Evolutionary conservation across 129 eudicot species (phyloP), one percentile per base, ranked within the genome.

Genomic region (Glebionis coronaria): DNA sequence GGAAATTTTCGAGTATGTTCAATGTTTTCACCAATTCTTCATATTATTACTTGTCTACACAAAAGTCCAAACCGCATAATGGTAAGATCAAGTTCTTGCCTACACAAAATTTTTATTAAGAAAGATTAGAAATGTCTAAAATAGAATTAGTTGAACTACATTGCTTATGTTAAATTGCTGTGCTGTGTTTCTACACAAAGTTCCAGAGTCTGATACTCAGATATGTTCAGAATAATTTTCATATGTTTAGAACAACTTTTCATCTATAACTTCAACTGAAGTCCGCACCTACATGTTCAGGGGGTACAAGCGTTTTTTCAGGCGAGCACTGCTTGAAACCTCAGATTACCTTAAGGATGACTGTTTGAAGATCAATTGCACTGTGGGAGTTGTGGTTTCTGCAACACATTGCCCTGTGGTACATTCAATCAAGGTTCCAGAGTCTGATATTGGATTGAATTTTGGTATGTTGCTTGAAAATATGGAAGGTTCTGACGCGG

Each of bases 351-450:
- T 91, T 13, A 87, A 82, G 78, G 90, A 91, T 67, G 97, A 91
- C 62, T 91, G 97, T 71, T 66, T 91, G 78, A 87, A 77, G 72
- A 82, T 91, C 31, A 83, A 91, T 72, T 91, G 97, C 64, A 91
- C 97, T 54, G 97, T 91, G 25, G 97, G 97, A 57, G 97, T 91
- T 67, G 97, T 91, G 57, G 90, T 83, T 66, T 88, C 97, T 68
- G 87, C 90, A 49, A 77, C 82, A 62, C 90, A 87, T 62, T 81
- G 87, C 76, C 77, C 94, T 53, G 80, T 90, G 72, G 63, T 80
- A 79, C 96, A 76, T 61, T 79, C 96, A 47, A 82, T 85, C 47
- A 82, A 74, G 53, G 96, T 72, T 35, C 96, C 96, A 25, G 96
- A 81, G 42, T 85, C 94, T 8, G 96, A 91, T 74, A 83, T 88